Conservation (phyloP, 139 green algal genomes). For the Micractinium sp. region DNA sequence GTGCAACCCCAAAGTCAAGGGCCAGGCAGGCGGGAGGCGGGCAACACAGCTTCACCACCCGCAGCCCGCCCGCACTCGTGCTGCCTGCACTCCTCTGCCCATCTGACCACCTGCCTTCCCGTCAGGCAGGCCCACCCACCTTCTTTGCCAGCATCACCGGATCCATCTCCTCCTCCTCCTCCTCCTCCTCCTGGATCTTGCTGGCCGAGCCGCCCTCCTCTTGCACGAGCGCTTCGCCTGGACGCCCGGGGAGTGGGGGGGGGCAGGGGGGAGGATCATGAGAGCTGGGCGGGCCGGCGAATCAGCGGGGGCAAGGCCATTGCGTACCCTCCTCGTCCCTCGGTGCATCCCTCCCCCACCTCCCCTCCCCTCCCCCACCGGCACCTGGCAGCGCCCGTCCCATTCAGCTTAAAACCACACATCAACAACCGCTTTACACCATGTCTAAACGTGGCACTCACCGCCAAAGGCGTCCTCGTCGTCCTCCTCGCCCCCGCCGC, state of each 20-base stretch:
- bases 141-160: conserved; percentile 40
- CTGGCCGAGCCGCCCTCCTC: conserved; percentile 24
- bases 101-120: too few species aligned
- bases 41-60: neutral
- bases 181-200: conserved; percentile 23
- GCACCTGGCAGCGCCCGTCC: too few species aligned
- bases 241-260: neutral
- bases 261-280: too few species aligned
- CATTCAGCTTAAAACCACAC: too few species aligned
- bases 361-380: neutral
- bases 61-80: neutral
- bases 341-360: too few species aligned
- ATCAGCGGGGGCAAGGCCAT: too few species aligned
- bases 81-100: neutral
- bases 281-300: too few species aligned
- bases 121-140: neutral
- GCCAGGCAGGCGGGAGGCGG: neutral
- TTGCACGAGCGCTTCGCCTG: conserved; percentile 28
- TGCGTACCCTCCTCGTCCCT: too few species aligned
- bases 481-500: conserved; percentile 19
- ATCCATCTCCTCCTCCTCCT: conserved; percentile 56
- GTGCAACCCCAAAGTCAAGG: too few species aligned
- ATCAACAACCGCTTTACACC: too few species aligned
- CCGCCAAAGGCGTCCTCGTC: conserved; percentile 21
- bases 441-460: too few species aligned